Percentiles rank a stretch among this genome's conserved stretches.
Evolutionary conservation across 2,329 filamentous ascomycete genomes (phyloP).

Genomic region (Exophiala spinifera): DNA sequence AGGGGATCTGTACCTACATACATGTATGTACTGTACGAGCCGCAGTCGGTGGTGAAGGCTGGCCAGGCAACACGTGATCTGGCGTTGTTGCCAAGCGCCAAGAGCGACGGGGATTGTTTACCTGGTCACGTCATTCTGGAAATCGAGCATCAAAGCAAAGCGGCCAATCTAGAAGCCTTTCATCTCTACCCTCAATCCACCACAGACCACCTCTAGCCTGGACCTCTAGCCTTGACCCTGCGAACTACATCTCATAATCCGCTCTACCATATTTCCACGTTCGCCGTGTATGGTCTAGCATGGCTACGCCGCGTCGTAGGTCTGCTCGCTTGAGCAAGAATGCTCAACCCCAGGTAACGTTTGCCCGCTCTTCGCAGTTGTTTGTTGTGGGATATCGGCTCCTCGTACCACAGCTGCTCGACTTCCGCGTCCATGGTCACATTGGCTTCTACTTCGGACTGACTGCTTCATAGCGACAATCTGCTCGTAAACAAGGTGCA

Average conservation of each 20-base stretch:
- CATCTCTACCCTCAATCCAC: not conserved
- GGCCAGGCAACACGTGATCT: conserved; percentile 5
- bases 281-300: conserved; percentile 1
- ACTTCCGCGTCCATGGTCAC: no score
- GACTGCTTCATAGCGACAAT: conserved; percentile 16
- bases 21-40: no score
- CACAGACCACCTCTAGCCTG: not conserved
- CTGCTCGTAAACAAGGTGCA: conserved; percentile 27
- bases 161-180: not conserved
- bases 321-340: conserved; percentile 27
- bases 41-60: no score
- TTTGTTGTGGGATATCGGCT: not conserved
- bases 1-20: no score
- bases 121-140: not conserved
- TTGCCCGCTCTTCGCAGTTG: conserved; percentile 5
- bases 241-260: not conserved
- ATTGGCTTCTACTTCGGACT: conserved; percentile 2
- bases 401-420: no score
- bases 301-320: conserved; percentile 25
- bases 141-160: not conserved
- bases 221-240: not conserved
- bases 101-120: conserved; percentile 2
- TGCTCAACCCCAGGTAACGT: conserved; percentile 22
- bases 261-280: not conserved
- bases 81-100: conserved; percentile 1